A percentile compares a stretch with the other conserved stretches of the same genome.
phyloP scores from a whole-genome alignment of 106 monocot genomes.

The Chionographis japonica region DNA sequence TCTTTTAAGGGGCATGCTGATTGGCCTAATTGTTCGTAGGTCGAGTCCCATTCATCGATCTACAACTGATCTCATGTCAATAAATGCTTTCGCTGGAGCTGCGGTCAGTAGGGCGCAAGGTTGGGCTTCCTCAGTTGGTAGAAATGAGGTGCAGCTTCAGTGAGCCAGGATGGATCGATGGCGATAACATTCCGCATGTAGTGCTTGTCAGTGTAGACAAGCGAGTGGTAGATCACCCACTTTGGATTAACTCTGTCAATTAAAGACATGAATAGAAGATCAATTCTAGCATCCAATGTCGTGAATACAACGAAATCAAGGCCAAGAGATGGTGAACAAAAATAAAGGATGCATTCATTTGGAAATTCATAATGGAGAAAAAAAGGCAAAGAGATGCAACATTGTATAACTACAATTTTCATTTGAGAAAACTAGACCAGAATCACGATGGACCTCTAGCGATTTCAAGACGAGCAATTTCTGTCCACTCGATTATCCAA shows the following conservation, averaged over 20 bases:
- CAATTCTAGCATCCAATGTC: neutral
- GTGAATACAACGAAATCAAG: no score
- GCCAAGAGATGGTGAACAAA: no score
- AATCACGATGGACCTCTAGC: no score
- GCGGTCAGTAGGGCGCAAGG: conserved; percentile 39
- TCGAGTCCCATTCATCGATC: neutral
- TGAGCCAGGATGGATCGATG: conserved; percentile 91
- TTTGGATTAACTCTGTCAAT: conserved; percentile 86
- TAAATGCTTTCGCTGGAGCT: neutral
- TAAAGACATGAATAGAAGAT: conserved; percentile 1
- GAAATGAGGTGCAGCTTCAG: conserved; percentile 88
- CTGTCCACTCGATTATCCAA: no score
- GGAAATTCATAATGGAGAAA: no score
- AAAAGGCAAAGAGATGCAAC: no score
- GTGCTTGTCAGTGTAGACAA: conserved; percentile 92
- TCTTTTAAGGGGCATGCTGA: no score
- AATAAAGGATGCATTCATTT: no score
- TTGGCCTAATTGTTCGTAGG: no score
- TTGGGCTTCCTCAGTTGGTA: conserved; percentile 64
- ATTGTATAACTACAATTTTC: no score
- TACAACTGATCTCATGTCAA: neutral
- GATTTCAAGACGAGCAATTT: no score
- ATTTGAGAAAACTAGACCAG: no score
- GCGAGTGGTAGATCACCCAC: conserved; percentile 90
- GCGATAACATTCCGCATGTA: conserved; percentile 93